Evolutionary conservation across 192 early-diverging fungal genomes (phyloP).

Genomic region (Endogone sp.): DNA sequence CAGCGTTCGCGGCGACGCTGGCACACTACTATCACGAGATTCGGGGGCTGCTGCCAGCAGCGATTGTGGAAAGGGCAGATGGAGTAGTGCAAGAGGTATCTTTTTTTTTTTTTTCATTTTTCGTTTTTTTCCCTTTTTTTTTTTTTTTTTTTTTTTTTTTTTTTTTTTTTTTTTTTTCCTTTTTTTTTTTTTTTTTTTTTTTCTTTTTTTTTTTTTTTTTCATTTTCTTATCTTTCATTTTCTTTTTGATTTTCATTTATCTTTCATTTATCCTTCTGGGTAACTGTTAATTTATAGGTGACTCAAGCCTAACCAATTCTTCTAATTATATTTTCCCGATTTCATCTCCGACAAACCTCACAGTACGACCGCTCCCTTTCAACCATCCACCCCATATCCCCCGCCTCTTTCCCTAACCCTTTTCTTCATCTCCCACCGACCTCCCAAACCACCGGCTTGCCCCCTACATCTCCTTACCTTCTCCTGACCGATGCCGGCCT

Average conservation of each 20-base stretch:
- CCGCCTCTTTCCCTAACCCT: conserved; percentile 64
- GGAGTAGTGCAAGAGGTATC: conserved; percentile 33
- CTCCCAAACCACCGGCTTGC: conserved; percentile 22
- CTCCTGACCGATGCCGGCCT: conserved; percentile 76
- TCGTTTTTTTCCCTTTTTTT: too few relatives aligned
- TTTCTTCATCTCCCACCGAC: conserved; percentile 47
- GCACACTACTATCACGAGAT: conserved; percentile 46
- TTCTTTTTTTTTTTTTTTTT: too few relatives aligned
- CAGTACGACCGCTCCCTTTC: conserved; percentile 51
- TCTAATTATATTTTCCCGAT: not conserved
- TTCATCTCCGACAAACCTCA: too few relatives aligned
- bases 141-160: too few relatives aligned
- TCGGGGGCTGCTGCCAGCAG: conserved; percentile 29
- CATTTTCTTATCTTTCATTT: too few relatives aligned
- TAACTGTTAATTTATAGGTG: too few relatives aligned
- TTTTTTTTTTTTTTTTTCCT: too few relatives aligned
- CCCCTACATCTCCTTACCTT: conserved; percentile 31
- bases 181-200: too few relatives aligned
- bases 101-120: too few relatives aligned
- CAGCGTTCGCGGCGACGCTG: conserved; percentile 50
- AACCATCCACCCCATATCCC: conserved; percentile 59
- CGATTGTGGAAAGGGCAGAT: conserved; percentile 33
- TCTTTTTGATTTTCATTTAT: too few relatives aligned
- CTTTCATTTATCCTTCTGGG: too few relatives aligned
- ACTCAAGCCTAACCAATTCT: not conserved